Base-by-base conservation (phyloP, 306 rosid species). In the Lathyrus oleraceus region DNA sequence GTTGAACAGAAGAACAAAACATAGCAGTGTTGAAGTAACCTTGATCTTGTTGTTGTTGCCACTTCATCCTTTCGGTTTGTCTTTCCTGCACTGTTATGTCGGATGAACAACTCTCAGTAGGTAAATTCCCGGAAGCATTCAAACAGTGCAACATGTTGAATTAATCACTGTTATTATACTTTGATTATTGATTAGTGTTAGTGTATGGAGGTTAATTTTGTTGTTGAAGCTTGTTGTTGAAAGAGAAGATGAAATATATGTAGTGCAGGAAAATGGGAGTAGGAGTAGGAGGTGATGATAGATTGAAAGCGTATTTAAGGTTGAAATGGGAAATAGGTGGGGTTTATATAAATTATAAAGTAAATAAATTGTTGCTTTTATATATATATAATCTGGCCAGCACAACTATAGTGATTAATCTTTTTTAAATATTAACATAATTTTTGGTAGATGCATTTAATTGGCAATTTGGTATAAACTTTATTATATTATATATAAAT, bases 81-180 rank as follows among this genome's bases (percentile, higher is more conserved):
- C 85, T 71, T 72, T 85, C 87, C 67, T 75, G 59, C 30, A 81
- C 82, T 5, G 85, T 79, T 80, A 81, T 70, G 69, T 85, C 84
- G 5, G 79, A 16, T 14, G 66, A 57, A 11, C 76, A 69, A 53
- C 30, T 80, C 8, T 60, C 91, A 2, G 57, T 6, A 2, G 62
- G 8, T 8, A 65, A 43, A 30, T 70, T 76, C 54, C 75, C 82
- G 0, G 81, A 52, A 54, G 60, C 44, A 67, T 77, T 79, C 7
- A 72, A 54, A 72, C 84, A 79, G 81, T 83, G 85, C 77, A 83
- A 45, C 88, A 87, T 57, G 39, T 57, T 54, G 28, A 35, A 35
- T 1, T 35, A 1, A 10, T 52, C 1, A 4, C 19, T 52, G 12
- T 9, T 51, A 17, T 51, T 51, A 3, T 1, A 6, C 2, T 53